Conservation (phyloP, 345 rosid genomes). For the Ceriops zippeliana region DNA sequence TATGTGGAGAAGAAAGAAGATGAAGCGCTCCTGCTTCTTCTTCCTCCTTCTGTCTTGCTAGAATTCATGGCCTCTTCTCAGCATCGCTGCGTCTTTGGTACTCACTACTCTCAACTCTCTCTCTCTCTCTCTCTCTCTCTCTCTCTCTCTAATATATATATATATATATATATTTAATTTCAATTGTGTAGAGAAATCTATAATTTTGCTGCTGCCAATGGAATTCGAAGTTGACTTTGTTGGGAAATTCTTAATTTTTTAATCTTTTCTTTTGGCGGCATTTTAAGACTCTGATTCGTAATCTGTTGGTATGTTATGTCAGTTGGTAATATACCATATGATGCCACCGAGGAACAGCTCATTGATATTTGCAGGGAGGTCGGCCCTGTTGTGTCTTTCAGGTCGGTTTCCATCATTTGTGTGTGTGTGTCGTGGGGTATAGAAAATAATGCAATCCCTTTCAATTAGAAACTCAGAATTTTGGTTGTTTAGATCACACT, state of each 20-base stretch:
- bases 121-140: too few species aligned
- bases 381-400: constrained; percentile 98
- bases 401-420: constrained; percentile 39
- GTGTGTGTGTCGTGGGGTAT: background rate
- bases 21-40: constrained; percentile 62
- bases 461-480: too few species aligned
- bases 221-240: background rate
- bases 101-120: background rate
- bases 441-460: too few species aligned
- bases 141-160: too few species aligned
- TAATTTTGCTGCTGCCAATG: background rate
- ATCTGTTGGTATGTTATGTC: constrained; percentile 10
- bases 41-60: constrained; percentile 42
- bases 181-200: constrained; percentile 2
- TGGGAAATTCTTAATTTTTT: background rate
- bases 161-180: background rate
- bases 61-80: constrained; percentile 80
- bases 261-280: background rate
- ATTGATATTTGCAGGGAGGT: constrained; percentile 93
- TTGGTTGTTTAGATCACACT: too few species aligned
- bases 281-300: background rate
- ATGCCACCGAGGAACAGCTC: constrained; percentile 97
- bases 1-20: constrained; percentile 47
- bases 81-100: constrained; percentile 98
- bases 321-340: constrained; percentile 99